phyloP scores from a whole-genome alignment of 225 moss, liverwort and hornwort genomes.

The Anthoceros angustus region DNA sequence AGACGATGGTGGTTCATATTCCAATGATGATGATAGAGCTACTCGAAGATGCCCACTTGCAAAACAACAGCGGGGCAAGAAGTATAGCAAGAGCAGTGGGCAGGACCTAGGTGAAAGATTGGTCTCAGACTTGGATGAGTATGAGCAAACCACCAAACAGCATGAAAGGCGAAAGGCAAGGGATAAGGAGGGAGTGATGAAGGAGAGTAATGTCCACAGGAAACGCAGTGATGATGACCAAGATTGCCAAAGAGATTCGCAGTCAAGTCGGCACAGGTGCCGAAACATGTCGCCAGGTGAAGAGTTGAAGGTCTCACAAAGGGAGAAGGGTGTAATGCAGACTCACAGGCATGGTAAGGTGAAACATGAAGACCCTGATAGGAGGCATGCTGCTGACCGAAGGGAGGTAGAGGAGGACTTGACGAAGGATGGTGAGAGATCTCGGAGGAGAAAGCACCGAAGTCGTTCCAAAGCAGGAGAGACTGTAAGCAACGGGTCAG shows the following conservation, averaged over 20 bases:
- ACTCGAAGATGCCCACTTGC: too few species aligned
- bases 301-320: constrained; percentile 6
- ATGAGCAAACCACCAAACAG: constrained; percentile 8
- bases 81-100: too few species aligned
- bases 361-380: constrained; percentile 39
- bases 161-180: constrained; percentile 30
- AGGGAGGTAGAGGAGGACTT: constrained; percentile 24
- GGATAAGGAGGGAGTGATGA: constrained; percentile 34
- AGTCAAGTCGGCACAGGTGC: constrained; percentile 37
- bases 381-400: constrained; percentile 30
- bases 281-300: constrained; percentile 20
- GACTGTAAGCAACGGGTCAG: constrained; percentile 35
- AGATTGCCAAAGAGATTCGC: constrained; percentile 31
- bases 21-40: too few species aligned
- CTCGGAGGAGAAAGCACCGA: constrained; percentile 47
- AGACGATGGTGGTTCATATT: too few species aligned
- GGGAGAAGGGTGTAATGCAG: constrained; percentile 15
- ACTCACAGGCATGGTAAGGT: constrained; percentile 11
- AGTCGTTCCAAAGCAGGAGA: constrained; percentile 73
- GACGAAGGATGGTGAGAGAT: constrained; percentile 33
- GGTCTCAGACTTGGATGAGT: not conserved
- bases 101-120: too few species aligned
- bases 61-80: too few species aligned
- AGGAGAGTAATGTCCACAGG: constrained; percentile 31
- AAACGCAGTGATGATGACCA: constrained; percentile 28